Percentiles rank a stretch among this genome's conserved stretches.
These are phyloP conservation scores for Backusella westeae DNA, from an alignment of 192 early-diverging fungal genomes.

Conservation along the genomic window DNA sequence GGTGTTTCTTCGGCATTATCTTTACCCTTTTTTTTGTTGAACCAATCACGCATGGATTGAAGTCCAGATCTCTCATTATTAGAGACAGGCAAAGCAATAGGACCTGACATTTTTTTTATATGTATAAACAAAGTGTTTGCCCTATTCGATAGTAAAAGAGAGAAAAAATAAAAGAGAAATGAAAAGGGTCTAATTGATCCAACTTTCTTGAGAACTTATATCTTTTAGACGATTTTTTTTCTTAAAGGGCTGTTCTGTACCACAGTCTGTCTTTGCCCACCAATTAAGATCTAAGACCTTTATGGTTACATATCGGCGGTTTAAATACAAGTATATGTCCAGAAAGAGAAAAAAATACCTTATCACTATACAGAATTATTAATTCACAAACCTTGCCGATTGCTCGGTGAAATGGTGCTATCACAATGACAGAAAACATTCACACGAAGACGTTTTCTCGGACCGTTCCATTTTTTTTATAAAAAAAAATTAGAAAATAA, in stretches of 20 bases:
- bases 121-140: background rate
- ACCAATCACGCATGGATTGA: background rate
- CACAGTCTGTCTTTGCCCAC: background rate
- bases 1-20: background rate
- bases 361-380: background rate
- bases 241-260: background rate
- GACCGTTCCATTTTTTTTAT: background rate
- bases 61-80: background rate
- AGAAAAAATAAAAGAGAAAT: background rate
- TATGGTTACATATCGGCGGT: background rate
- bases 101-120: background rate
- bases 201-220: background rate
- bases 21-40: background rate
- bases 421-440: constrained; percentile 4
- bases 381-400: background rate
- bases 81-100: background rate
- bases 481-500: background rate
- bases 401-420: constrained; percentile 1
- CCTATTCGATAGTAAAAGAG: background rate
- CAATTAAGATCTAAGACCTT: background rate
- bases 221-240: background rate
- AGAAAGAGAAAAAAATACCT: constrained; percentile 5
- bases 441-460: background rate
- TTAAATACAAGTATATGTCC: background rate
- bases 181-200: background rate